Percentiles rank a stretch among this genome's conserved stretches.
Conservation (phyloP, 1,139 yeast genomes). For the Scheffersomyces titani region DNA sequence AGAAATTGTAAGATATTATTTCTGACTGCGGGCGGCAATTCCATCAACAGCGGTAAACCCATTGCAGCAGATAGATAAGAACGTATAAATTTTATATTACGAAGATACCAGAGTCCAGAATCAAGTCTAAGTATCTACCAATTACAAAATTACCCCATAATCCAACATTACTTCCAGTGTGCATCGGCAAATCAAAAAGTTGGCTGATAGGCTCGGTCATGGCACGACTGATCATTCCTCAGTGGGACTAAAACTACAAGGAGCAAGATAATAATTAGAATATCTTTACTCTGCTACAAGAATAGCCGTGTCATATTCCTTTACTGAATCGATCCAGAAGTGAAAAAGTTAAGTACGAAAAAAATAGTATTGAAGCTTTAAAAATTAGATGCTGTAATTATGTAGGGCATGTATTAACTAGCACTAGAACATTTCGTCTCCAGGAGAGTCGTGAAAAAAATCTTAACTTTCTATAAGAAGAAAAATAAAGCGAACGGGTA, state of each 20-base stretch:
- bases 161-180: not conserved
- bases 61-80: not conserved
- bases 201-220: not conserved
- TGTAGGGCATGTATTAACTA: not conserved
- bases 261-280: not conserved
- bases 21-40: conserved; percentile 18
- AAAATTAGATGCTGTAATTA: not conserved
- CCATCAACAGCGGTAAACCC: conserved; percentile 6
- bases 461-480: not conserved
- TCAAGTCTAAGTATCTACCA: not conserved
- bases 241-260: not conserved
- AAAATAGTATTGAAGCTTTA: not conserved
- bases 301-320: not conserved
- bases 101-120: not conserved
- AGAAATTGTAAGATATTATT: conserved; percentile 23
- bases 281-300: not conserved
- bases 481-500: not conserved
- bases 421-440: not conserved
- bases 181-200: not conserved
- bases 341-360: not conserved
- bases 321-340: not conserved
- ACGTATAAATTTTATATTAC: not conserved
- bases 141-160: not conserved
- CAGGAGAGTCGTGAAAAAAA: not conserved
- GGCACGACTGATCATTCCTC: not conserved